A percentile compares a stretch with the other conserved stretches of the same genome.
Conservation (phyloP, 2,329 filamentous ascomycete genomes). For the Blastomyces emzantsi region DNA sequence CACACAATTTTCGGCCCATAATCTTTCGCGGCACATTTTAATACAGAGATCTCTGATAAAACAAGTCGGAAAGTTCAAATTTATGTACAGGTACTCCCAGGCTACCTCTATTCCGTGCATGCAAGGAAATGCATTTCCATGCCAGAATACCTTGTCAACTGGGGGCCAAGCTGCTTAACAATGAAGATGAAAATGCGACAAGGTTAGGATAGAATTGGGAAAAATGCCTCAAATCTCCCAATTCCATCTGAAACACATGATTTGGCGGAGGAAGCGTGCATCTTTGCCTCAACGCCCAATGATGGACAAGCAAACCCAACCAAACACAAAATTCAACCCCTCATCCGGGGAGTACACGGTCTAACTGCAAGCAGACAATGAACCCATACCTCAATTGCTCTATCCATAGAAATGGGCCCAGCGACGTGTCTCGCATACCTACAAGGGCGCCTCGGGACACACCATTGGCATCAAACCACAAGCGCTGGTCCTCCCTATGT, state of each 20-base stretch:
- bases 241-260: neutral
- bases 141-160: too few species aligned
- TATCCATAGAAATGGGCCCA: conserved; percentile 10
- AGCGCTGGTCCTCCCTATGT: conserved; percentile 9
- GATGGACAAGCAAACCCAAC: neutral
- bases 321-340: neutral
- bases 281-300: neutral
- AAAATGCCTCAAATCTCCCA: too few species aligned
- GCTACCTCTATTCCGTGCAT: too few species aligned
- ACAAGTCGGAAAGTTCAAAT: too few species aligned
- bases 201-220: too few species aligned
- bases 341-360: conserved; percentile 16
- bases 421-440: conserved; percentile 6
- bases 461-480: conserved; percentile 17
- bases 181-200: neutral
- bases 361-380: conserved; percentile 13
- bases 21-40: too few species aligned
- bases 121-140: too few species aligned
- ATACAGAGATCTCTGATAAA: too few species aligned
- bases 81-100: too few species aligned
- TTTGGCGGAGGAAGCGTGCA: neutral
- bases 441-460: conserved; percentile 8
- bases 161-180: neutral
- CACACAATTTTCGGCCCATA: too few species aligned
- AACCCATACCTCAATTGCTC: conserved; percentile 11